A percentile compares a stretch with the other conserved stretches of the same genome.
These are phyloP conservation scores for Aciculoconidium aculeatum DNA, from an alignment of 805 yeast genomes.

Conservation along the genomic window DNA sequence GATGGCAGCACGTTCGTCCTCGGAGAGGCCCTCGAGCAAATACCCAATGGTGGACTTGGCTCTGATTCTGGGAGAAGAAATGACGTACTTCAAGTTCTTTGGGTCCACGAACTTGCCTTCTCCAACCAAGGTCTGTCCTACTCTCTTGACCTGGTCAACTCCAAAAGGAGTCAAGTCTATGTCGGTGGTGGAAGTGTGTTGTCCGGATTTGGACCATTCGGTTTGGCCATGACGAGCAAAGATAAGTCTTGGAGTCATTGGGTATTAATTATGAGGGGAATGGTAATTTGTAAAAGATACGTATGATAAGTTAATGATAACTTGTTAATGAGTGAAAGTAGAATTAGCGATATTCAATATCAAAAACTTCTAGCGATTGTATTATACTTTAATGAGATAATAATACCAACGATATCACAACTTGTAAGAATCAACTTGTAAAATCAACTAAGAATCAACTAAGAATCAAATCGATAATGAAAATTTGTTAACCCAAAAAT, in stretches of 20 bases:
- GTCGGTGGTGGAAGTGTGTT: conserved; percentile 84
- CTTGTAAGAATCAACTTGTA: too few species aligned
- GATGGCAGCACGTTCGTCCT: conserved; percentile 36
- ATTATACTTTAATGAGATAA: too few species aligned
- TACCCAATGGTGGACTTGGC: conserved; percentile 72
- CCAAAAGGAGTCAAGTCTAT: conserved; percentile 74
- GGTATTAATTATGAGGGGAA: too few species aligned
- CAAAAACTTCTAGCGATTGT: too few species aligned
- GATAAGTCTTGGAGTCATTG: conserved; percentile 56
- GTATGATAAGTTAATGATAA: too few species aligned
- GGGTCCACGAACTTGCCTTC: conserved; percentile 54
- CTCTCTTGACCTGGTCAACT: conserved; percentile 63
- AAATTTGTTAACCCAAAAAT: too few species aligned
- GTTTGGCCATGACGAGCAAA: conserved; percentile 87
- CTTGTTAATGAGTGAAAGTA: too few species aligned
- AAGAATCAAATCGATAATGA: too few species aligned
- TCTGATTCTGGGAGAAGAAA: conserved; percentile 76
- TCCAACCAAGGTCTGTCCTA: conserved; percentile 69
- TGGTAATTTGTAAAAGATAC: too few species aligned
- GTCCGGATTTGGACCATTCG: conserved; percentile 93
- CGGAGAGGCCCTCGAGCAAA: conserved; percentile 46
- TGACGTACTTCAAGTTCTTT: conserved; percentile 51
- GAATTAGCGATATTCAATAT: too few species aligned
- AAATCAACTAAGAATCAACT: too few species aligned
- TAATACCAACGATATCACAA: too few species aligned